Evolutionary conservation across 2,329 filamentous ascomycete species (phyloP).

Genomic region (Colletotrichum sp.): DNA sequence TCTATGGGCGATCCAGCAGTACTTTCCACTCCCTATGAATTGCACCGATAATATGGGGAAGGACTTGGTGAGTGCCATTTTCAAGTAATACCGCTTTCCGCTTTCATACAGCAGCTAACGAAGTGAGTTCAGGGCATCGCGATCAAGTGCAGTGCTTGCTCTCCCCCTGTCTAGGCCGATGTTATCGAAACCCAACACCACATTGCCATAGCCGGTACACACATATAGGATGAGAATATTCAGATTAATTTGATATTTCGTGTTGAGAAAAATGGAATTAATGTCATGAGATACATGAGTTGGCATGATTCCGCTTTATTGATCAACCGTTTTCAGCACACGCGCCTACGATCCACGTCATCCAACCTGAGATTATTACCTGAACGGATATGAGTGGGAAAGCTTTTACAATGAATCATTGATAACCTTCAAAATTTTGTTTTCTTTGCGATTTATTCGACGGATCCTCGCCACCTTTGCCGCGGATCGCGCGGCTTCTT

Average conservation of each 20-base stretch:
- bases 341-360: not conserved
- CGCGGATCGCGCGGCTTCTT: not conserved
- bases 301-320: not conserved
- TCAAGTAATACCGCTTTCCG: not conserved
- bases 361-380: not conserved
- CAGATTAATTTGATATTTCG: not conserved
- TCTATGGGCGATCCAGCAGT: slow-evolving; percentile 16
- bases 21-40: not conserved
- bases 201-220: not conserved
- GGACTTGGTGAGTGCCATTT: not conserved
- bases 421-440: not conserved
- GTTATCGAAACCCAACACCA: not conserved
- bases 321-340: not conserved
- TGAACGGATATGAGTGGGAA: not conserved
- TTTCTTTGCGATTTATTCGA: not conserved
- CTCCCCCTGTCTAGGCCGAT: not conserved
- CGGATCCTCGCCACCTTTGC: not conserved
- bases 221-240: not conserved
- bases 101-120: not conserved
- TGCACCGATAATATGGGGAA: not conserved
- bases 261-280: not conserved
- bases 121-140: not conserved
- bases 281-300: not conserved
- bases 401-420: not conserved
- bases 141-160: slow-evolving; percentile 2